Percentiles rank a stretch among this genome's conserved stretches.
Conservation (phyloP, 768 basidiomycete genomes). For the Russula virescens region DNA sequence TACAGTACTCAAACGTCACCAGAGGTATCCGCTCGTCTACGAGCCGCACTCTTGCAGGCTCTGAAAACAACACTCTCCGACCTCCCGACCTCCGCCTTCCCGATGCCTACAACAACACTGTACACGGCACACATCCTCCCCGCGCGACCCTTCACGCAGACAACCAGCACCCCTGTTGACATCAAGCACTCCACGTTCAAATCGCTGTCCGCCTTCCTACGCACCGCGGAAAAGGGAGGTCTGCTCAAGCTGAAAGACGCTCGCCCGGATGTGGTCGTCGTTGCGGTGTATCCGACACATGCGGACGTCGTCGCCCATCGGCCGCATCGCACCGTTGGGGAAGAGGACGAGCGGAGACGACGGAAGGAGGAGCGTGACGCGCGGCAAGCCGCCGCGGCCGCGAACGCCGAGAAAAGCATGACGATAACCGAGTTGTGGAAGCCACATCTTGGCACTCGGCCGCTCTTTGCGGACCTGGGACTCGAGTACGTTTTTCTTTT, state of each 20-base stretch:
- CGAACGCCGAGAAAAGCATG: slow-evolving; percentile 42
- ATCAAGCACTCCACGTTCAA: slow-evolving; percentile 80
- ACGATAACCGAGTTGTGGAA: slow-evolving; percentile 71
- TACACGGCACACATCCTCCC: slow-evolving; percentile 77
- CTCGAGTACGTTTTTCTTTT: slow-evolving; percentile 45
- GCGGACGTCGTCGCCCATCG: slow-evolving; percentile 48
- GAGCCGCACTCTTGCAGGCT: slow-evolving; percentile 58
- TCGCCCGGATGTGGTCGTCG: slow-evolving; percentile 31
- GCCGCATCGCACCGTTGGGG: slow-evolving; percentile 54
- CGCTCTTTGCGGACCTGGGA: slow-evolving; percentile 59
- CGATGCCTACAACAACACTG: slow-evolving; percentile 68
- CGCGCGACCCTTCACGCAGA: slow-evolving; percentile 63
- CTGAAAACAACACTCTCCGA: slow-evolving; percentile 46
- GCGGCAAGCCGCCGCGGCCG: slow-evolving; percentile 46
- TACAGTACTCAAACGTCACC: not conserved
- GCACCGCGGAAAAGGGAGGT: slow-evolving; percentile 64
- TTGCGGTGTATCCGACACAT: slow-evolving; percentile 51
- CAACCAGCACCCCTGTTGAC: slow-evolving; percentile 43
- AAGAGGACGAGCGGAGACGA: slow-evolving; percentile 57
- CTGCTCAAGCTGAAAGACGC: slow-evolving; percentile 67
- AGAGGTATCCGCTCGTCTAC: slow-evolving; percentile 57
- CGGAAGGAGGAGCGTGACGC: slow-evolving; percentile 53
- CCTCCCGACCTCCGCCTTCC: slow-evolving; percentile 53
- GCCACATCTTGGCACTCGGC: slow-evolving; percentile 50
- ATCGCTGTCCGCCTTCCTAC: slow-evolving; percentile 77